Base-by-base conservation (phyloP, 2,329 filamentous ascomycete genomes). In the Fusarium scirpi region DNA sequence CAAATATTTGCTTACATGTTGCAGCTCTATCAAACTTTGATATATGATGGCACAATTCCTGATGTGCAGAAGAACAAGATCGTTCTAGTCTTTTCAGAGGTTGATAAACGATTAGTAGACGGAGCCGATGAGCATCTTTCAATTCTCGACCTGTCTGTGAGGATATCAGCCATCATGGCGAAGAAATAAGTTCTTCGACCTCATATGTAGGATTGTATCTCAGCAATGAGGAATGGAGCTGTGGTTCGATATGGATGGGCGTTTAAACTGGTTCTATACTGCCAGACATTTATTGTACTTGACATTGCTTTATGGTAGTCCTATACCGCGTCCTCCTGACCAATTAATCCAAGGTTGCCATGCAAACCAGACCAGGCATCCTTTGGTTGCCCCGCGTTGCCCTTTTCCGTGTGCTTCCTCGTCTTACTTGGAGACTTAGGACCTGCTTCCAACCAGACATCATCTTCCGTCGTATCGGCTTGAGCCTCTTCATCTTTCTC, bases 71-170 rank as follows among this genome's bases (percentile, higher is more conserved):
- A 99, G 83, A 97, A 95, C 78, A 91, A 91, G 79, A 95, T 99
- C 63, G 91, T 95, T 49, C 85, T 93, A 67, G 85, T 95, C 6
- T 99, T 99, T 78, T 98, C 94, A 1, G 94, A 98, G 80, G 87
- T 95, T 29, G 96, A 99, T 78, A 98, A 98, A 85, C 88, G 96
- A 70, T 82, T 99, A 48, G 92, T 97, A 8, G 97, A 99, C 80
- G 96, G 96, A 11, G 92, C 94, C 4, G 96, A 99, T 77, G 96
- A 99, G 82, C 95, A 99, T 78, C 84, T 99, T 25, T 94, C 93
- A 2, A 92, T 98, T 63, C 83, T 99, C 32, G 95, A 99, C 79
- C 78, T 98, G 70, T 87, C 92, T 9, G 85, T 98, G 77, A 90
- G 93, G 76, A 92, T 97, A 82, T 93, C 93, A 0, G 88, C 87